phyloP scores from a whole-genome alignment of 2,329 filamentous ascomycete species.

The Diaporthe destruens region DNA sequence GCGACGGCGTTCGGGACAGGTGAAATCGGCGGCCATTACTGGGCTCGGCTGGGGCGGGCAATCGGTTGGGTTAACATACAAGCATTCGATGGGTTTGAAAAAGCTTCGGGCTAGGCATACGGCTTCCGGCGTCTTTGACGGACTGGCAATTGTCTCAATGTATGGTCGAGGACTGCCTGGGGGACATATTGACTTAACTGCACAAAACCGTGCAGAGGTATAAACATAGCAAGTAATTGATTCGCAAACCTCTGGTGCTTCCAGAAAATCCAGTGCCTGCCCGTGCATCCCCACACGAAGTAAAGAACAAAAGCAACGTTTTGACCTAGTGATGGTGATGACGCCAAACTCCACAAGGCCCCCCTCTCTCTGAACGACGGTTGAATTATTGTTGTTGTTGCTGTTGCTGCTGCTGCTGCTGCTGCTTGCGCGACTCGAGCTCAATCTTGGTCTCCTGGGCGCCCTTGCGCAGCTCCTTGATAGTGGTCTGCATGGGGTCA shows the following conservation, averaged over 20 bases:
- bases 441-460: conserved; percentile 63
- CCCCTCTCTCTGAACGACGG: neutral
- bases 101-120: conserved; percentile 15
- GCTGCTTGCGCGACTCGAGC: conserved; percentile 48
- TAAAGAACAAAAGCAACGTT: neutral
- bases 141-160: neutral
- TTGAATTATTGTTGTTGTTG: neutral
- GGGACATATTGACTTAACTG: conserved; percentile 1
- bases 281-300: neutral
- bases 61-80: conserved; percentile 24
- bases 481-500: conserved; percentile 60
- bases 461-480: conserved; percentile 71
- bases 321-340: neutral
- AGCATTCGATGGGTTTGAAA: conserved; percentile 29
- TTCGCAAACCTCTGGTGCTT: conserved; percentile 21
- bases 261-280: neutral
- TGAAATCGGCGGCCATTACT: conserved; percentile 9
- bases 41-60: neutral
- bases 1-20: conserved; percentile 33
- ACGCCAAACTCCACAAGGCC: neutral
- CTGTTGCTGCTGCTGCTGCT: conserved; percentile 40
- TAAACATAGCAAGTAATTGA: conserved; percentile 26
- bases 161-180: neutral
- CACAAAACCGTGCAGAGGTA: conserved; percentile 27
- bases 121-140: conserved; percentile 18